A percentile compares a stretch with the other conserved stretches of the same genome.
These are phyloP conservation scores for Linum trigynum DNA, from an alignment of 345 rosid genomes.

Conservation along the genomic window DNA sequence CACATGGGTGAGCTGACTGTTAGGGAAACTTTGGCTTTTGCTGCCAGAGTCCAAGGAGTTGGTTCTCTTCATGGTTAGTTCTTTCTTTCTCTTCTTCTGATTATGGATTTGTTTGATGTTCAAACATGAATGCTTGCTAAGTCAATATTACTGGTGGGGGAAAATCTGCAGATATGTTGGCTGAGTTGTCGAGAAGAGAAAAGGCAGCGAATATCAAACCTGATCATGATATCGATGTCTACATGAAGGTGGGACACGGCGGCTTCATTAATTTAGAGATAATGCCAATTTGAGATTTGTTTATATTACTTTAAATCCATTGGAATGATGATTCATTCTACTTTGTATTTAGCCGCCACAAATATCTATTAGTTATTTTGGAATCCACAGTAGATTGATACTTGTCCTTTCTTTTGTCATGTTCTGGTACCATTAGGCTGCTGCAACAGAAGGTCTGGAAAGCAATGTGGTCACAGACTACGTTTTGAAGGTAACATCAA, in stretches of 20 bases:
- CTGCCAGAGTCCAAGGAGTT: neutral
- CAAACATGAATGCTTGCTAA: neutral
- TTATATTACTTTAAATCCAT: too few relatives aligned
- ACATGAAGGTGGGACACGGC: neutral
- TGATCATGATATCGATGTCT: neutral
- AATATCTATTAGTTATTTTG: neutral
- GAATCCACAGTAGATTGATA: neutral
- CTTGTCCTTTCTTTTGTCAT: neutral
- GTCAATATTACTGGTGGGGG: neutral
- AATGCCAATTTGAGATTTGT: neutral
- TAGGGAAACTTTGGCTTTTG: neutral
- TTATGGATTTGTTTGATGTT: neutral
- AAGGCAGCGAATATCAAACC: neutral
- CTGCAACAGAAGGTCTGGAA: neutral
- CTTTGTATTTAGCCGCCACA: too few relatives aligned
- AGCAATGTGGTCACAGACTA: constrained; percentile 1
- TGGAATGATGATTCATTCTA: too few relatives aligned
- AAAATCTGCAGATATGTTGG: constrained; percentile 4
- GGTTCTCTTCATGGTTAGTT: neutral
- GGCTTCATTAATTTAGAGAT: neutral
- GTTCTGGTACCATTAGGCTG: neutral
- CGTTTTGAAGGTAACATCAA: neutral
- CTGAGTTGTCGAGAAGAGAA: constrained; percentile 5
- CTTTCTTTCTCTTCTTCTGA: neutral
- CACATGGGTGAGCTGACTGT: constrained; percentile 3